These are phyloP conservation scores for Schoenoplectus tabernaemontani DNA, from an alignment of 202 grass and related monocot species.

Conservation along the genomic window DNA sequence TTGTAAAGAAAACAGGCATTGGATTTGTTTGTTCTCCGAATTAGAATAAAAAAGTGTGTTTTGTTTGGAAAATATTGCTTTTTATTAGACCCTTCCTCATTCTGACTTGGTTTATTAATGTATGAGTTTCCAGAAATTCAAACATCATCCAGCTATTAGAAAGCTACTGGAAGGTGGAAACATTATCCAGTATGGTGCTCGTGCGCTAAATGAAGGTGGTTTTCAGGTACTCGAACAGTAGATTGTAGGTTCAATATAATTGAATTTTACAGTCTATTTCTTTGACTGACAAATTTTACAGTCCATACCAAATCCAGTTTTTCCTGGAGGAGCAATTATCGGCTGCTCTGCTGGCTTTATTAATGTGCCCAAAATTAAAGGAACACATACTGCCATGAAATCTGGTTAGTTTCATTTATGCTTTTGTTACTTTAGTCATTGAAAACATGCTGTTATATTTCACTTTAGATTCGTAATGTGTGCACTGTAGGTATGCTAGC, in stretches of 20 bases:
- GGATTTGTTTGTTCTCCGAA: background rate
- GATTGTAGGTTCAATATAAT: slow-evolving; percentile 4
- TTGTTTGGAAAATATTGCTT: background rate
- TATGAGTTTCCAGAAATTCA: slow-evolving; percentile 59
- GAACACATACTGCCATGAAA: slow-evolving; percentile 95
- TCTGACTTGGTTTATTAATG: background rate
- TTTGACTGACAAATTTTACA: slow-evolving; percentile 38
- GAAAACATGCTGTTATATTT: background rate
- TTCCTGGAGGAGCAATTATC: slow-evolving; percentile 83
- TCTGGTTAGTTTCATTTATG: slow-evolving; percentile 39
- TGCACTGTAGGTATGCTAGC: slow-evolving; percentile 76
- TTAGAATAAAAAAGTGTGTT: background rate
- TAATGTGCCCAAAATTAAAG: slow-evolving; percentile 96
- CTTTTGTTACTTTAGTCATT: slow-evolving; percentile 13
- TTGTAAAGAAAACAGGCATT: background rate
- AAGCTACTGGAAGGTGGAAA: slow-evolving; percentile 68
- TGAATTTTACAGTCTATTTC: background rate
- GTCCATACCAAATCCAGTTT: slow-evolving; percentile 90
- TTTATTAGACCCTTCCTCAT: background rate
- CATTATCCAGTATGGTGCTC: slow-evolving; percentile 82
- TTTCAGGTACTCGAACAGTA: slow-evolving; percentile 50
- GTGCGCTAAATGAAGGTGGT: slow-evolving; percentile 92
- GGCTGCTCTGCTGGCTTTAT: slow-evolving; percentile 91
- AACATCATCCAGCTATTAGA: slow-evolving; percentile 68
- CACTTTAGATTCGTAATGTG: background rate